Base-by-base conservation (phyloP, 139 green algal genomes). In the Picochlorum sp. region DNA sequence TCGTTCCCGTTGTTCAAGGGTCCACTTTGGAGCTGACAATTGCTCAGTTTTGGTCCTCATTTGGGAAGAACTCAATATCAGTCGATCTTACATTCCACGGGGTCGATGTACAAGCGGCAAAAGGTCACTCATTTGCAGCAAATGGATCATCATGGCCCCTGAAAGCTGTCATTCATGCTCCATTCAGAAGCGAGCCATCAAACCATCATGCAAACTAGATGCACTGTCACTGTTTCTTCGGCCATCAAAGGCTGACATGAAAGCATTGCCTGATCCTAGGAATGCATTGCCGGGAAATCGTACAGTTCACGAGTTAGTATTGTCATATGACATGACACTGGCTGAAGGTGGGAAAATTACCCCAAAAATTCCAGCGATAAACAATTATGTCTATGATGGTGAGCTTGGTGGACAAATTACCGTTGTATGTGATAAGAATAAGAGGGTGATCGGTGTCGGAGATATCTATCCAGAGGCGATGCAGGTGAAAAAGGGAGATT, bases 251-350 rank as follows among this genome's bases (percentile, higher is more conserved):
- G 21, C 74, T 23, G 38, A 61, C 44, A 49, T 89, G 47, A 60
- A 76, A 37, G 77, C 83, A 13, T 75, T 90, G 54, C 11, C 8
- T 26, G 44, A 2, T 8, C 34, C 34, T 14, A 69, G 87, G 15
- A 83, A 95, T 65, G 61, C 68, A 18, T 76, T 96, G 59, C 83
- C 86, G 6, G 61, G 79, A 4, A 74, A 74, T 1, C 68, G 84
- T 2, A 69, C 84, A 47, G 72, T 83, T 1, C 88, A 94, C 76
- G 66, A 66, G 26, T 79, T 97, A 38, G 32, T 83, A 21, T 80
- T 97, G 37, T 87, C 71, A 20, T 96, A 96, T 82, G 88, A 86
- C 62, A 73, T 95, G 18, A 87, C 21, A 8, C 21, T 90, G 28
- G 55, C 51, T 1, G 88, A 95, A 80, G 73, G 62, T 2, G 90